Conservation (phyloP, 768 basidiomycete species). For the Hemileccinum impolitum region DNA sequence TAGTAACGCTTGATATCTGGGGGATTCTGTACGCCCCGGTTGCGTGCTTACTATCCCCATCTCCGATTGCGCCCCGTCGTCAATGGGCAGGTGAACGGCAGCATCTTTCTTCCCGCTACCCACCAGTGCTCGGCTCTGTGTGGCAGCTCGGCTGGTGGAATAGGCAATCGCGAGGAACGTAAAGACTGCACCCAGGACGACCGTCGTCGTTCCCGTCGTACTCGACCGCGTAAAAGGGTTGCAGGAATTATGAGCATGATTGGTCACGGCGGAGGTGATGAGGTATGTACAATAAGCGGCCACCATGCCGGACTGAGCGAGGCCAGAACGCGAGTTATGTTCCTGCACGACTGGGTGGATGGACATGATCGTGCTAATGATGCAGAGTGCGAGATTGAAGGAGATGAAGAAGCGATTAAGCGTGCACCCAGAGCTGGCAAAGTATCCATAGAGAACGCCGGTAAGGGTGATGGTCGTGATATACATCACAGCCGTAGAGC, state of each 20-base stretch:
- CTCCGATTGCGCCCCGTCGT: constrained; percentile 59
- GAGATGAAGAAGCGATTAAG: constrained; percentile 98
- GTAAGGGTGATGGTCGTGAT: constrained; percentile 81
- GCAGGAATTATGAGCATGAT: constrained; percentile 82
- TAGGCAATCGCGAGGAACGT: constrained; percentile 99
- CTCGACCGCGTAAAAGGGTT: constrained; percentile 78
- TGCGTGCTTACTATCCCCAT: constrained; percentile 77
- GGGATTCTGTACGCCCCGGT: constrained; percentile 79
- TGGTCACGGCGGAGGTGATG: constrained; percentile 88
- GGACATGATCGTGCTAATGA: constrained; percentile 78
- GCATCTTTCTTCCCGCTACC: constrained; percentile 66
- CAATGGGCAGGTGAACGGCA: constrained; percentile 59
- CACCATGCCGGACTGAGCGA: constrained; percentile 97
- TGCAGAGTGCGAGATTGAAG: constrained; percentile 79
- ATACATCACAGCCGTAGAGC: constrained; percentile 90
- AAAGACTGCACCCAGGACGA: constrained; percentile 88
- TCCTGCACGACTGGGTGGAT: constrained; percentile 88
- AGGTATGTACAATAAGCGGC: constrained; percentile 97
- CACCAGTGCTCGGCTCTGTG: constrained; percentile 86
- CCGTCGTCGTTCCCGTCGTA: constrained; percentile 78
- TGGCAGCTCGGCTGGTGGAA: constrained; percentile 93
- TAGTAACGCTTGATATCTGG: constrained; percentile 88
- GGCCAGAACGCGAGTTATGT: constrained; percentile 88
- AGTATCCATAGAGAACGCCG: constrained; percentile 86
- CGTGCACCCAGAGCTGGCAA: constrained; percentile 80